Percentiles rank a stretch among this genome's conserved stretches.
Conservation (phyloP, 352 stramenopile species). For the Phytophthora megakarya region DNA sequence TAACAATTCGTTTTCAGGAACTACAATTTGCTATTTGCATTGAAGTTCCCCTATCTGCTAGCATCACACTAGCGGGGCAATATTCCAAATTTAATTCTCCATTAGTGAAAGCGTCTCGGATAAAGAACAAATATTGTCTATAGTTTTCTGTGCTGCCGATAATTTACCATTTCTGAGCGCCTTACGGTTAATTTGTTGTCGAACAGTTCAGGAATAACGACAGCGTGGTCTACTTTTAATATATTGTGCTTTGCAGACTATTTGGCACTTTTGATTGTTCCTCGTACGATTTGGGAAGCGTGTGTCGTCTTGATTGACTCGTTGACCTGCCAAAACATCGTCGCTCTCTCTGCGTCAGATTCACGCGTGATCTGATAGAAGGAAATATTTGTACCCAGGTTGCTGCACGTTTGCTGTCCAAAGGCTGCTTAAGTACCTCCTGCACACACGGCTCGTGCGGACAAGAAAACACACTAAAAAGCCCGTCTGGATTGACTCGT, state of each 20-base stretch:
- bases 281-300: too few relatives aligned
- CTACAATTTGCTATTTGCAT: neutral
- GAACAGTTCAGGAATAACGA: slow-evolving; percentile 5
- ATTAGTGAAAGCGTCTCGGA: slow-evolving; percentile 17
- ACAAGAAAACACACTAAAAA: too few relatives aligned
- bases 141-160: slow-evolving; percentile 8
- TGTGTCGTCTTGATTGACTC: slow-evolving; percentile 41
- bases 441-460: too few relatives aligned
- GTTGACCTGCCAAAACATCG: neutral
- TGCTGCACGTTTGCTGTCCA: too few relatives aligned
- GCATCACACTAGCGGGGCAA: slow-evolving; percentile 8
- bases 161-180: slow-evolving; percentile 12
- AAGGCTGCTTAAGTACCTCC: too few relatives aligned
- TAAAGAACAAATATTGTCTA: slow-evolving; percentile 20
- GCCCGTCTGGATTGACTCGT: slow-evolving; percentile 37
- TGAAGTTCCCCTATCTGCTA: neutral
- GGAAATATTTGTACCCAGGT: too few relatives aligned
- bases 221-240: neutral
- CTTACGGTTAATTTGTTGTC: slow-evolving; percentile 21
- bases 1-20: slow-evolving; percentile 1
- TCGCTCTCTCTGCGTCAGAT: slow-evolving; percentile 10
- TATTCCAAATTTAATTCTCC: slow-evolving; percentile 4
- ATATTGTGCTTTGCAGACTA: too few relatives aligned
- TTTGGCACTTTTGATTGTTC: too few relatives aligned
- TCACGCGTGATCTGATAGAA: too few relatives aligned